Evolutionary conservation across 441 rosid species (phyloP).

Genomic region (Jatropha multifida): DNA sequence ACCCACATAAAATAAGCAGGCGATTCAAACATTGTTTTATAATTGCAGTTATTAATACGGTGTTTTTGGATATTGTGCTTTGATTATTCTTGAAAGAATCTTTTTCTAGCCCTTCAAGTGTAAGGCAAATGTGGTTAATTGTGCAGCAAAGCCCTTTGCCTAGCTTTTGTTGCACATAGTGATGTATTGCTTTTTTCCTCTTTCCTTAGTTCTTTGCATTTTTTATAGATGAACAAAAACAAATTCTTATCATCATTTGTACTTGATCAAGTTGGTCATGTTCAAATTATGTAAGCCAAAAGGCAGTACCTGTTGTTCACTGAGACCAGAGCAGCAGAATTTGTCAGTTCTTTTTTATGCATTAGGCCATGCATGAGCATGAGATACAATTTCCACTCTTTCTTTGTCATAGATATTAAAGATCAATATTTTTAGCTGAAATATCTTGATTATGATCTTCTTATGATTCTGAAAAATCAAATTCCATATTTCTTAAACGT

Average conservation of each 20-base stretch:
- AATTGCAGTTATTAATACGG: neutral
- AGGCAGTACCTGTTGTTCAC: neutral
- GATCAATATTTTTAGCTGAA: neutral
- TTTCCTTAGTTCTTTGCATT: neutral
- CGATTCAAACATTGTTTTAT: neutral
- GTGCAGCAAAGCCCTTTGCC: neutral
- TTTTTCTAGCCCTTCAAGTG: neutral
- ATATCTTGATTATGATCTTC: neutral
- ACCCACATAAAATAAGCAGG: no score
- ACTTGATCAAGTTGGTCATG: neutral
- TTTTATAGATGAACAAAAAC: neutral
- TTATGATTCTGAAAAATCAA: neutral
- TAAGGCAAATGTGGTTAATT: neutral
- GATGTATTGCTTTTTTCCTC: neutral
- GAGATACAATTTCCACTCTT: neutral
- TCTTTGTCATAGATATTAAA: neutral
- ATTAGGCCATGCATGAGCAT: neutral
- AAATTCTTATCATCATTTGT: neutral
- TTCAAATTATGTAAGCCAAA: neutral
- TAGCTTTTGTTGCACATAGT: neutral
- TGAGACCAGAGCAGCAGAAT: neutral
- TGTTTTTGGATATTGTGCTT: neutral
- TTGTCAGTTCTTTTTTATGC: neutral
- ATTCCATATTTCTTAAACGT: conserved; percentile 11
- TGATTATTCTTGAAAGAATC: neutral